A percentile compares a stretch with the other conserved stretches of the same genome.
phyloP scores from a whole-genome alignment of 129 eudicot genomes.

The Ambrosia artemisiifolia region DNA sequence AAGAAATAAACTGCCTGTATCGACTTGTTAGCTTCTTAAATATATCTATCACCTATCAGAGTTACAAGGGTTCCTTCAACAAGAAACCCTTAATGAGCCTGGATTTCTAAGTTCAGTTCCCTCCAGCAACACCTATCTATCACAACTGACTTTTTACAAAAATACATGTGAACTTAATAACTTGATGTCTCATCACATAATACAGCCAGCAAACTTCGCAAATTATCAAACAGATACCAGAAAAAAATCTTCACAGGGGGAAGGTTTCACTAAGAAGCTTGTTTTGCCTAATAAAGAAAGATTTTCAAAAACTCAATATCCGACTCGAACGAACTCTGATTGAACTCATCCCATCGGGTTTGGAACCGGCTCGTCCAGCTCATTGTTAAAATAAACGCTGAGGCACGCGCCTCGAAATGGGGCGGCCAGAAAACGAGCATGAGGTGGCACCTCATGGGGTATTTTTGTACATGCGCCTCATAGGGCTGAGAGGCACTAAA shows the following conservation, averaged over 20 bases:
- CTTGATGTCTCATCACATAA: background rate
- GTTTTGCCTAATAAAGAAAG: too few species aligned
- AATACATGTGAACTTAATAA: background rate
- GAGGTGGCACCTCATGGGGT: too few species aligned
- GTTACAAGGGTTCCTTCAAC: background rate
- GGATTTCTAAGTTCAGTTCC: background rate
- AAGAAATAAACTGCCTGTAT: background rate
- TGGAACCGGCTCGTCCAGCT: too few species aligned
- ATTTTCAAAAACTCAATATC: too few species aligned
- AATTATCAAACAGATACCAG: background rate
- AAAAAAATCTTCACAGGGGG: background rate
- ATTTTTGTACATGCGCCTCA: too few species aligned
- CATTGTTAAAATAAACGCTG: too few species aligned
- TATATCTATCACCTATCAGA: background rate
- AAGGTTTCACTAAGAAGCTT: too few species aligned
- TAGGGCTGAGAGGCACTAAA: too few species aligned
- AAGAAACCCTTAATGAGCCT: background rate
- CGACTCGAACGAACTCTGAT: too few species aligned
- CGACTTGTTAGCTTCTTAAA: background rate
- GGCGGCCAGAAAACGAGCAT: too few species aligned
- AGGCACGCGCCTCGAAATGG: too few species aligned
- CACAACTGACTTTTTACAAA: background rate
- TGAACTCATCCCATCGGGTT: too few species aligned
- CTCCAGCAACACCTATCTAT: background rate
- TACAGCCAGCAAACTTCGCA: background rate